Conservation (phyloP, 768 basidiomycete species). For the Xanthoconium purpureum region DNA sequence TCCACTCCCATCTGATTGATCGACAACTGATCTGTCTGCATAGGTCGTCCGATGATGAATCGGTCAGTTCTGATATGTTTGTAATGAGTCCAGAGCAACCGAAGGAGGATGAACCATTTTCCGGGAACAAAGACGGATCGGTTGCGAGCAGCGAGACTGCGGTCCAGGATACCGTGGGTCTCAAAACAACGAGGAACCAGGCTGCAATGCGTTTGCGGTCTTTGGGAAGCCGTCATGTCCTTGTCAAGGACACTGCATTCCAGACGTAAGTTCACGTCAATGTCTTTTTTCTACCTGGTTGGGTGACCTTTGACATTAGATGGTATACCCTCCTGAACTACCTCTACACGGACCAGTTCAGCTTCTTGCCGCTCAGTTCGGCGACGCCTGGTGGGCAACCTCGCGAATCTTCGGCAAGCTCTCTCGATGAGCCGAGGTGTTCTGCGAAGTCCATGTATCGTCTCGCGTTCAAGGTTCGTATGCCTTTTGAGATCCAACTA, state of each 20-base stretch:
- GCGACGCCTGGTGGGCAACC: no score
- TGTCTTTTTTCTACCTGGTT: no score
- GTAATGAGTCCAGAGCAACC: slow-evolving; percentile 18
- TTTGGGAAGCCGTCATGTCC: slow-evolving; percentile 9
- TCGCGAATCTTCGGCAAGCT: no score
- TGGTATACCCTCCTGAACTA: no score
- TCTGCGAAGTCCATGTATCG: no score
- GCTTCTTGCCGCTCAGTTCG: no score
- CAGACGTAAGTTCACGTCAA: neutral
- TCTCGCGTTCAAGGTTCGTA: no score
- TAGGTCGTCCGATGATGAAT: neutral
- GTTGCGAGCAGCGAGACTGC: slow-evolving; percentile 7
- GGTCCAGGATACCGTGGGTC: neutral
- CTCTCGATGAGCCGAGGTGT: no score
- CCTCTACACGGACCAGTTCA: no score
- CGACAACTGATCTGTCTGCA: neutral
- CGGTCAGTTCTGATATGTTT: slow-evolving; percentile 10
- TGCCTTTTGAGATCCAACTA: no score
- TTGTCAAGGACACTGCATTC: no score
- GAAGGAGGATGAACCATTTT: neutral
- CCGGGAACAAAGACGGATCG: slow-evolving; percentile 1
- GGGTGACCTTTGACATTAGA: no score
- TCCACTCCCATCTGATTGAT: neutral
- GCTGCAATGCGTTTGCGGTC: slow-evolving; percentile 7
- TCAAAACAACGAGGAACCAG: neutral